These are phyloP conservation scores for Alloascoidea hylecoeti DNA, from an alignment of 805 yeast species.

Conservation along the genomic window DNA sequence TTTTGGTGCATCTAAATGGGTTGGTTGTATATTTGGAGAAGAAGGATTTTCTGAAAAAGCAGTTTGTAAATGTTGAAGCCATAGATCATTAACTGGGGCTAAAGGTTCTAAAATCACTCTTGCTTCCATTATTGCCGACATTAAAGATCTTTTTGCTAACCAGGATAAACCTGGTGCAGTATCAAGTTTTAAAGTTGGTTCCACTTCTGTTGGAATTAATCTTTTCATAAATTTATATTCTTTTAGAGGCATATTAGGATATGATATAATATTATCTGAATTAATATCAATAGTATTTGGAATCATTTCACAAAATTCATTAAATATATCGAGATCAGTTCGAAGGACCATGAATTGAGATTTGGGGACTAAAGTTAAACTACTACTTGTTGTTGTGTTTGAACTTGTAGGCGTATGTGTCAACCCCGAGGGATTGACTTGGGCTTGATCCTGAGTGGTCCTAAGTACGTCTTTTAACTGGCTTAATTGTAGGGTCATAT, in stretches of 20 bases:
- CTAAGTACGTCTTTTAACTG: slow-evolving; percentile 32
- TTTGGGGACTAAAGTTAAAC: not conserved
- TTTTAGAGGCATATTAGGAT: slow-evolving; percentile 20
- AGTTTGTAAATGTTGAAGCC: slow-evolving; percentile 20
- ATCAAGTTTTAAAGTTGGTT: slow-evolving; percentile 53
- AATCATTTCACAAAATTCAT: not conserved
- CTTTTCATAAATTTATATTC: slow-evolving; percentile 47
- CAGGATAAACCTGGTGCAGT: slow-evolving; percentile 48
- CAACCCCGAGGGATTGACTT: slow-evolving; percentile 20
- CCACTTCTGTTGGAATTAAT: slow-evolving; percentile 65
- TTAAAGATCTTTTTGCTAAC: slow-evolving; percentile 45
- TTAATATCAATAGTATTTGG: not conserved
- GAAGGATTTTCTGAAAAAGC: slow-evolving; percentile 29
- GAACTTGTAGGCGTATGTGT: not conserved
- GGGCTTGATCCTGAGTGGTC: slow-evolving; percentile 18
- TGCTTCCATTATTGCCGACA: slow-evolving; percentile 64
- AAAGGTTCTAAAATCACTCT: slow-evolving; percentile 77
- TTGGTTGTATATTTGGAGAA: not conserved
- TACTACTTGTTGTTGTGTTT: not conserved
- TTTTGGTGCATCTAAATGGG: slow-evolving; percentile 16
- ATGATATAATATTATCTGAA: too few relatives aligned
- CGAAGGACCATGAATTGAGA: not conserved
- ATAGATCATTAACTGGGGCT: slow-evolving; percentile 65
- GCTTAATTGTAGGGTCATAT: slow-evolving; percentile 43
- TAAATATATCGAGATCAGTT: not conserved